phyloP scores from a whole-genome alignment of 768 basidiomycete species.

The Suillus cothurnatus region DNA sequence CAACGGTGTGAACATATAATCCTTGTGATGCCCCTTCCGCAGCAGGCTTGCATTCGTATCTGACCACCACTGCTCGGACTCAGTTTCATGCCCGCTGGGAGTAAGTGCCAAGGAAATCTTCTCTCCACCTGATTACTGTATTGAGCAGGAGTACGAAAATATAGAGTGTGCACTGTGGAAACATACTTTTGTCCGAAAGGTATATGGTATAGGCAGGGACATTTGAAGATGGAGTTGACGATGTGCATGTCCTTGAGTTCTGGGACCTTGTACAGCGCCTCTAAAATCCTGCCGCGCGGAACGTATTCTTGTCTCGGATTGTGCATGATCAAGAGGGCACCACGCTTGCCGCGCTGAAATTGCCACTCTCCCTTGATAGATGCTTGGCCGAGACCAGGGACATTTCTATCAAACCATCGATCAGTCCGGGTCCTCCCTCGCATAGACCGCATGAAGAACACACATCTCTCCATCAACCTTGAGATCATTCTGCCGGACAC shows the following conservation, averaged over 20 bases:
- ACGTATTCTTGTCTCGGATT: slow-evolving; percentile 24
- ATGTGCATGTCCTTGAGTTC: slow-evolving; percentile 23
- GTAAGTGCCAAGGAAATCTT: slow-evolving; percentile 16
- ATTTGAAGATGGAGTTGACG: slow-evolving; percentile 27
- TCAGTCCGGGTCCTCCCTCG: neutral
- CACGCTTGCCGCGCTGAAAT: slow-evolving; percentile 24
- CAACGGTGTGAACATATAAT: slow-evolving; percentile 15
- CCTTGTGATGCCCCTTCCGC: neutral
- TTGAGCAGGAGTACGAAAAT: neutral
- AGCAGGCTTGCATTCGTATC: slow-evolving; percentile 8
- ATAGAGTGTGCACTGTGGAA: too few species aligned
- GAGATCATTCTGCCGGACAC: slow-evolving; percentile 19
- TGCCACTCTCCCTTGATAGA: slow-evolving; percentile 32
- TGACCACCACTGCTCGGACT: neutral
- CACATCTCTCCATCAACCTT: slow-evolving; percentile 3
- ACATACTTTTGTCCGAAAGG: slow-evolving; percentile 20
- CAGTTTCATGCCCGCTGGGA: neutral
- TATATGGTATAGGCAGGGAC: slow-evolving; percentile 32
- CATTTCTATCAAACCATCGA: neutral
- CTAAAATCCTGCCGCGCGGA: slow-evolving; percentile 14
- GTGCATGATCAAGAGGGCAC: slow-evolving; percentile 32
- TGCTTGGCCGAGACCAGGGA: slow-evolving; percentile 23
- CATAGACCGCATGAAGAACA: neutral
- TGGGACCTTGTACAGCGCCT: slow-evolving; percentile 19
- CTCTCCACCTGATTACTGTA: slow-evolving; percentile 12